Evolutionary conservation across 2,329 filamentous ascomycete species (phyloP).

Genomic region (Claviceps quebecensis): DNA sequence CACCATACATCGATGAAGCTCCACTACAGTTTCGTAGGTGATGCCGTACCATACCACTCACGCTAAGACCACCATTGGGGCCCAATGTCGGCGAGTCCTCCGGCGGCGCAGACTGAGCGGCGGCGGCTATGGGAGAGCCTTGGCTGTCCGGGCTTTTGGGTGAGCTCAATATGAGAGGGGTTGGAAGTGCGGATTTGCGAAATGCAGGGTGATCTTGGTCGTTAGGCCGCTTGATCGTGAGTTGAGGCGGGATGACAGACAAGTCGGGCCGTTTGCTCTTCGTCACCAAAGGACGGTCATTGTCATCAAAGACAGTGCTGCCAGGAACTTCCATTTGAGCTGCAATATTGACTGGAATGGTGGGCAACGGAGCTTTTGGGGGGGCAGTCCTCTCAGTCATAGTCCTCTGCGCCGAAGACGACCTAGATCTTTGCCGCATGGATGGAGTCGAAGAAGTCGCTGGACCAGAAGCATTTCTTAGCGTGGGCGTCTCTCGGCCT

Average conservation of each 20-base stretch:
- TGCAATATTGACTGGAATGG: conserved; percentile 17
- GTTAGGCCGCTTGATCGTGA: conserved; percentile 31
- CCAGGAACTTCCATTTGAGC: conserved; percentile 19
- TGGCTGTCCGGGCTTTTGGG: conserved; percentile 16
- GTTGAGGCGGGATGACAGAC: conserved; percentile 17
- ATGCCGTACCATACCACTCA: conserved; percentile 71
- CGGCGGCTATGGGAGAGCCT: conserved; percentile 9
- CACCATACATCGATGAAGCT: conserved; percentile 62
- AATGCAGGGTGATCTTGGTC: conserved; percentile 43
- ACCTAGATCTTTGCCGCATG: conserved; percentile 28
- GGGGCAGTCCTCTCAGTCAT: conserved; percentile 19
- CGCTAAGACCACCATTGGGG: conserved; percentile 55
- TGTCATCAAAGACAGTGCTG: conserved; percentile 31
- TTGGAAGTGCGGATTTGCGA: conserved; percentile 29
- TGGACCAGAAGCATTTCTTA: conserved; percentile 30
- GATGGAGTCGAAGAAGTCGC: conserved; percentile 27
- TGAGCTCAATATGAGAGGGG: conserved; percentile 24
- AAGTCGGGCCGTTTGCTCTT: conserved; percentile 6
- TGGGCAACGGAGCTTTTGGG: conserved; percentile 10
- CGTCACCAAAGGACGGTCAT: conserved; percentile 21
- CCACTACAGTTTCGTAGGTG: conserved; percentile 74
- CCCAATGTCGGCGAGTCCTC: conserved; percentile 70
- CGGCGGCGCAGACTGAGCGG: conserved; percentile 12
- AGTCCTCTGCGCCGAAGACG: conserved; percentile 29
- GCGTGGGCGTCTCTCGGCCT: conserved; percentile 49